These are phyloP conservation scores for Rhododendron kiyosumense DNA, from an alignment of 148 eudicot species.

Conservation along the genomic window DNA sequence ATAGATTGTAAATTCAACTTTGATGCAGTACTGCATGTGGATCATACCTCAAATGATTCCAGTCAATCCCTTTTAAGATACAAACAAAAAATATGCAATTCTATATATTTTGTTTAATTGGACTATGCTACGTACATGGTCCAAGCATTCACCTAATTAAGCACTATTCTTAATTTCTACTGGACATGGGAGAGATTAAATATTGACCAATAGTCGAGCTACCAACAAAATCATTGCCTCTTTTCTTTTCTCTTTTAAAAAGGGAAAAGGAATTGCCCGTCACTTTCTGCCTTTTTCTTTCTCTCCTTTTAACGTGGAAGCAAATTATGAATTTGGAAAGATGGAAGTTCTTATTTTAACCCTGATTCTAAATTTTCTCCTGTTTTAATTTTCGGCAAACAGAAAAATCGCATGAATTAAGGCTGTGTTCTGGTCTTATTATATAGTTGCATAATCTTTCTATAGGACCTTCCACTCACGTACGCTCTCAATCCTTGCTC, in stretches of 20 bases:
- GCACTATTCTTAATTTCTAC: neutral
- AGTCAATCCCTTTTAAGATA: neutral
- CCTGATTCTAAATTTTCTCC: neutral
- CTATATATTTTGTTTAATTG: neutral
- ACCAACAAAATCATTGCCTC: neutral
- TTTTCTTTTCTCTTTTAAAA: neutral
- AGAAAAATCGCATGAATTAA: neutral
- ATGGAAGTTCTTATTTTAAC: neutral
- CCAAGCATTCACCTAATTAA: neutral
- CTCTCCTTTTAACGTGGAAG: conserved; percentile 9
- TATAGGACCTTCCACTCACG: too few relatives aligned
- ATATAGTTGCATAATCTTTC: neutral
- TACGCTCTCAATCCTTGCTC: too few relatives aligned
- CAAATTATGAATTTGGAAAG: neutral
- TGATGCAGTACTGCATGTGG: neutral
- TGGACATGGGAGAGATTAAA: neutral
- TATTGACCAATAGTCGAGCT: neutral
- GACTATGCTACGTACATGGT: neutral
- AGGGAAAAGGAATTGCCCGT: neutral
- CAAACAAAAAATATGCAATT: neutral
- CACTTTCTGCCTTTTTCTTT: conserved; percentile 6
- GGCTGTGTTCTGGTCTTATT: neutral
- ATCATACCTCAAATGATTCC: neutral
- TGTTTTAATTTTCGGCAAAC: neutral
- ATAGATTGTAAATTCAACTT: too few relatives aligned